Base-by-base conservation (phyloP, 2,329 filamentous ascomycete species). In the Paracoccidioides brasiliensis region DNA sequence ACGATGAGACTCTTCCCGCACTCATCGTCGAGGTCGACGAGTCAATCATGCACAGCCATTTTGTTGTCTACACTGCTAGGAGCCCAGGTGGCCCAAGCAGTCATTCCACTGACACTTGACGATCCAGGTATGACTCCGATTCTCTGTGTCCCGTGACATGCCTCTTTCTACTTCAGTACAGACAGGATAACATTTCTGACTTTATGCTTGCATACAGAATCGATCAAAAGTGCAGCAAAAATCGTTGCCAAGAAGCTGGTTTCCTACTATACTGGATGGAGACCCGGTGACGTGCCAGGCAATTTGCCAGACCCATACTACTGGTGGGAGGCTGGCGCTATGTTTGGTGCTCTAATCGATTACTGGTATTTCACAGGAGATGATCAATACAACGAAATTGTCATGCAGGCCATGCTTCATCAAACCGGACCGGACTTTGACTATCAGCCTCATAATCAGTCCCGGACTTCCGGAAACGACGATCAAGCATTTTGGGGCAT, bases 351-450 rank as follows among this genome's bases (percentile, higher is more conserved):
- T 2, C 73, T 91, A 60, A 75, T 91, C 55, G 85, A 91, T 63
- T 91, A 91, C 68, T 91, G 86, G 85, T 85, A 84, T 66, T 86
- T 87, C 65, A 90, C 86, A 0, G 82, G 81, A 12, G 85, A 90
- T 66, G 71, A 77, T 4, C 76, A 77, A 44, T 90, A 86, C 72
- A 89, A 89, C 66, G 72, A 82, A n/a, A 72, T 86, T 44, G 80
- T 81, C 14, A 78, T 76, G 40, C 76, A 86, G 60, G 89, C 80
- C 10, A 77, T 95, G 62, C 76, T 90, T 49, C 83, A 80, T 66
- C 89, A 95, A 69, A 81, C 84, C 54, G 88, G 88, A 54, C 77
- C 80, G 2, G 77, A 85, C 64, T 74, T 81, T 56, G 84, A 91
- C 65, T 93, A 86, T 67, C 90, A 91, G 82, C 86, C 88, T 4